A percentile compares a stretch with the other conserved stretches of the same genome.
phyloP scores from a whole-genome alignment of 2,329 filamentous ascomycete species.

The Aspergillus alliaceus region DNA sequence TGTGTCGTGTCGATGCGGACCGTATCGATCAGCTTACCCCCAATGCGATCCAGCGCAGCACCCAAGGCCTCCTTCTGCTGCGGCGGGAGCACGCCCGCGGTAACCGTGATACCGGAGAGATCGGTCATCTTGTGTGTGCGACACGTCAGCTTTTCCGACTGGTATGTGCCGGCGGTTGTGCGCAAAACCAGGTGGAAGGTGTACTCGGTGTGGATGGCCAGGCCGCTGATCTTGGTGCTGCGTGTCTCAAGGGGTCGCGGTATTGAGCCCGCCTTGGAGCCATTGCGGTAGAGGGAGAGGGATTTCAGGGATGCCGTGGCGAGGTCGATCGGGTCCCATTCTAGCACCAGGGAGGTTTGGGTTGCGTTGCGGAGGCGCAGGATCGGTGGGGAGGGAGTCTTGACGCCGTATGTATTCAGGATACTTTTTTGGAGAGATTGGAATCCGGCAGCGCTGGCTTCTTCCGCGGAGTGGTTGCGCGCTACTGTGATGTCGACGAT shows the following conservation, averaged over 20 bases:
- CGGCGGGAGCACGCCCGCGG: slow-evolving; percentile 78
- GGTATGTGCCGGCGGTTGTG: slow-evolving; percentile 84
- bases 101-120: slow-evolving; percentile 90
- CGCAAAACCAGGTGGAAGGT: slow-evolving; percentile 88
- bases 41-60: slow-evolving; percentile 79
- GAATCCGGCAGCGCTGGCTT: slow-evolving; percentile 73
- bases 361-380: slow-evolving; percentile 95
- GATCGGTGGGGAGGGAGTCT: slow-evolving; percentile 71
- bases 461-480: slow-evolving; percentile 79
- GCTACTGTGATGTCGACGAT: slow-evolving; percentile 97
- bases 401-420: slow-evolving; percentile 78
- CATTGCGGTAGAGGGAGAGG: slow-evolving; percentile 90
- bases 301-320: slow-evolving; percentile 90
- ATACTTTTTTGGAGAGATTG: slow-evolving; percentile 84
- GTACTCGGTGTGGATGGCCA: slow-evolving; percentile 96
- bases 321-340: slow-evolving; percentile 94
- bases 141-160: slow-evolving; percentile 79
- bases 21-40: slow-evolving; percentile 83
- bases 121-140: slow-evolving; percentile 99
- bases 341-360: slow-evolving; percentile 95
- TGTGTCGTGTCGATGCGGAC: slow-evolving; percentile 97
- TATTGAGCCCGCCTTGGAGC: slow-evolving; percentile 93
- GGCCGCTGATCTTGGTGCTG: slow-evolving; percentile 93
- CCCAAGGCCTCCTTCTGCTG: slow-evolving; percentile 71
- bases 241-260: slow-evolving; percentile 82